Conservation (phyloP, 2,329 filamentous ascomycete genomes). For the Paramyrothecium roridum region DNA sequence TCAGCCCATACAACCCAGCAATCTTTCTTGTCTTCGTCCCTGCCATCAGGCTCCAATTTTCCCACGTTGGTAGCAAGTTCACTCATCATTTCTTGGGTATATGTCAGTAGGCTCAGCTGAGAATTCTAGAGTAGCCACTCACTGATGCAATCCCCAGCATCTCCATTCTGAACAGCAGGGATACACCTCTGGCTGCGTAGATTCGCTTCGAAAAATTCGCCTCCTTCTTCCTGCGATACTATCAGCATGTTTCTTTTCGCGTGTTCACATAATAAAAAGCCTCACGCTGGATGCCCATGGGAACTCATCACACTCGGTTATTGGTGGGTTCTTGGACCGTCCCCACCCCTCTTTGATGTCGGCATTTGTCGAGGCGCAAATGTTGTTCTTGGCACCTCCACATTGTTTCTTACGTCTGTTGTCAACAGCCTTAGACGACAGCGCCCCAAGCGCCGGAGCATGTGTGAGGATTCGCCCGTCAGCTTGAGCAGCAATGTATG, state of each 20-base stretch:
- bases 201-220: not conserved
- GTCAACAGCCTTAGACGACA: not conserved
- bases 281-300: not conserved
- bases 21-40: not conserved
- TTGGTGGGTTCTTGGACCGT: not conserved
- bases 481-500: too few relatives aligned
- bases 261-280: too few relatives aligned
- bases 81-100: constrained; percentile 1
- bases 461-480: not conserved
- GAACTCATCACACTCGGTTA: constrained; percentile 4
- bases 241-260: too few relatives aligned
- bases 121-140: too few relatives aligned
- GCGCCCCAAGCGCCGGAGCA: not conserved
- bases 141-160: constrained; percentile 3
- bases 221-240: constrained; percentile 1
- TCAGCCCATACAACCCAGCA: constrained; percentile 1
- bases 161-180: constrained; percentile 1
- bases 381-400: not conserved
- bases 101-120: too few relatives aligned
- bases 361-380: not conserved
- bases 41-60: constrained; percentile 1
- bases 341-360: not conserved
- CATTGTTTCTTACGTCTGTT: too few relatives aligned
- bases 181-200: constrained; percentile 1
- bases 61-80: constrained; percentile 1